These are phyloP conservation scores for Neofusicoccum ribis DNA, from an alignment of 2,329 filamentous ascomycete species.

Conservation along the genomic window DNA sequence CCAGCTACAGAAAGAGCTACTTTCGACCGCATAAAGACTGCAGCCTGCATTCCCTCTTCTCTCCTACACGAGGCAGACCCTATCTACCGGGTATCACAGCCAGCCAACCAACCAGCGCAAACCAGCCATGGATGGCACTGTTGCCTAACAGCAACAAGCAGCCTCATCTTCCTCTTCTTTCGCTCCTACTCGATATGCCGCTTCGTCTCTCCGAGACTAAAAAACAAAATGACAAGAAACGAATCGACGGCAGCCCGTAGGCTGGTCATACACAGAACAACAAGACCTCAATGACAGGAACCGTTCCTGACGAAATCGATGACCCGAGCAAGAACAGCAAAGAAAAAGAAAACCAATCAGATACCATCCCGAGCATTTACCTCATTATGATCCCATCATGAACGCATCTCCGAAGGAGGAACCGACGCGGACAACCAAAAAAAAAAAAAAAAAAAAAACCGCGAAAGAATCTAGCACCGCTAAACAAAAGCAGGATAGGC, in stretches of 20 bases:
- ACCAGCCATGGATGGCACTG: too few species aligned
- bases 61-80: too few species aligned
- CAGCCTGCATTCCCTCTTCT: too few species aligned
- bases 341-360: not conserved
- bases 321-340: not conserved
- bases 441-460: not conserved
- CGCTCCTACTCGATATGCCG: too few species aligned
- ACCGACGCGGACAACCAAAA: not conserved
- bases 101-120: too few species aligned
- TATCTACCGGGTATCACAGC: too few species aligned
- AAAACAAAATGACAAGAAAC: not conserved
- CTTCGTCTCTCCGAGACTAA: not conserved
- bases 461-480: not conserved
- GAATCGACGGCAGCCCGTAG: not conserved
- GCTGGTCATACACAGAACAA: not conserved
- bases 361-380: conserved; percentile 2
- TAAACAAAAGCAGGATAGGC: not conserved
- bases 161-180: too few species aligned
- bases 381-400: conserved; percentile 10
- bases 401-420: not conserved
- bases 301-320: not conserved
- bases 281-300: not conserved
- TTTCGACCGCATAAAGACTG: too few species aligned
- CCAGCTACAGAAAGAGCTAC: too few species aligned
- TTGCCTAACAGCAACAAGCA: not conserved